Evolutionary conservation across 1,284 basidiomycete species (phyloP), one percentile per base, ranked within the genome.

Genomic region (Ganoderma boninense): DNA sequence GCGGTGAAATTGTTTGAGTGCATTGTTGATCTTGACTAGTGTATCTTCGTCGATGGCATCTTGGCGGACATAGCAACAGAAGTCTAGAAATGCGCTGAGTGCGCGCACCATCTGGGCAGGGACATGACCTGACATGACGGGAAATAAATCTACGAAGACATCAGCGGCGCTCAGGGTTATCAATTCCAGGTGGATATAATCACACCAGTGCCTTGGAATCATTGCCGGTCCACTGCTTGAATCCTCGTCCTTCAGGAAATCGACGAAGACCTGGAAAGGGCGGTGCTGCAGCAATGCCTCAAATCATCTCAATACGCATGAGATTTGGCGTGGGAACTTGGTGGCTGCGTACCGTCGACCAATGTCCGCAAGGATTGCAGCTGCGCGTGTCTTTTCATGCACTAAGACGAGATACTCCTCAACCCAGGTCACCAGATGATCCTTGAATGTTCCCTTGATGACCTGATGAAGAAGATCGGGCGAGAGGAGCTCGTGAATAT

Each of bases 171-270:
- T 35, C 35, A 7, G 35, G 4, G 7, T 35, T 7, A 7, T 35
- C 3, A 35, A 3, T 35, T 3, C 35, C 7, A 35, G 35, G 3
- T 35, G 3, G 35, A 35, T 35, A 7, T 35, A 35, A 7, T 35
- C 7, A 35, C 74, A 77, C 75, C 10, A 77, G 29, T 0, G 69
- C 76, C 49, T 75, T 75, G 0, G 71, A 75, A 40, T 77, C 72
- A 29, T 77, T 42, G 0, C 76, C 76, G 0, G 76, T 77, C 75
- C 75, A 77, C 29, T 77, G 73, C 23, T 71, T 70, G 49, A 76
- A 77, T 16, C 59, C 62, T 2, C 70, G 59, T 0, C 76, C 73
- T 23, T 77, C n/a, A 0, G 63, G 67, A 61, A 77, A 75, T 0
- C 70, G 70, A 3, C 69, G 67, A 2, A 77, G 61, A 3, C 73